phyloP scores from a whole-genome alignment of 2,329 filamentous ascomycete genomes.

The Penicillium sp. region DNA sequence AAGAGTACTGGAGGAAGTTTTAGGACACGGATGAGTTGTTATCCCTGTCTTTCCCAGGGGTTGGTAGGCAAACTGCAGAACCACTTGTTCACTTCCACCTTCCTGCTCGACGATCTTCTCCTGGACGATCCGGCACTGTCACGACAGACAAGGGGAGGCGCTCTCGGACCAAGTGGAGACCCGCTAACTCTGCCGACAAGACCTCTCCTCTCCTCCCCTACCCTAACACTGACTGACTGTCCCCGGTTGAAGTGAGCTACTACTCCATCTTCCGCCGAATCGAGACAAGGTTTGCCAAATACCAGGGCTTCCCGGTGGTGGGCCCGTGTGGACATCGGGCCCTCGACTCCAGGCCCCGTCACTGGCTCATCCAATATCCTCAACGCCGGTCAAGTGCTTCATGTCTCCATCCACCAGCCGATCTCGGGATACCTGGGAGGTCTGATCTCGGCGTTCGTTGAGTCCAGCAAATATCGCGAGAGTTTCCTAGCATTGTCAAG shows the following conservation, averaged over 20 bases:
- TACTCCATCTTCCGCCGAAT: slow-evolving; percentile 14
- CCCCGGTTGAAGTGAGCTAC: slow-evolving; percentile 1
- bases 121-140: slow-evolving; percentile 11
- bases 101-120: slow-evolving; percentile 3
- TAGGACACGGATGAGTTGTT: no score
- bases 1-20: no score
- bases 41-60: no score
- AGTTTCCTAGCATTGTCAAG: not conserved
- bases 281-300: slow-evolving; percentile 25
- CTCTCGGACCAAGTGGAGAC: slow-evolving; percentile 16
- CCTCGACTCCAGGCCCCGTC: slow-evolving; percentile 10
- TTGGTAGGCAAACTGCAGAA: no score
- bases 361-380: slow-evolving; percentile 17
- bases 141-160: slow-evolving; percentile 2
- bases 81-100: not conserved
- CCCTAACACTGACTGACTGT: not conserved
- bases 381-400: slow-evolving; percentile 16
- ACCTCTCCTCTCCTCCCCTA: not conserved
- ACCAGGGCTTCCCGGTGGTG: slow-evolving; percentile 19
- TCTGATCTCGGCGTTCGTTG: slow-evolving; percentile 22
- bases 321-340: slow-evolving; percentile 18
- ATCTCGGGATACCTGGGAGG: slow-evolving; percentile 32
- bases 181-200: slow-evolving; percentile 21
- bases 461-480: not conserved
- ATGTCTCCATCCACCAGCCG: slow-evolving; percentile 32